A percentile compares a stretch with the other conserved stretches of the same genome.
Conservation (phyloP, 2,329 filamentous ascomycete genomes). For the Teratosphaeria gauchensis region DNA sequence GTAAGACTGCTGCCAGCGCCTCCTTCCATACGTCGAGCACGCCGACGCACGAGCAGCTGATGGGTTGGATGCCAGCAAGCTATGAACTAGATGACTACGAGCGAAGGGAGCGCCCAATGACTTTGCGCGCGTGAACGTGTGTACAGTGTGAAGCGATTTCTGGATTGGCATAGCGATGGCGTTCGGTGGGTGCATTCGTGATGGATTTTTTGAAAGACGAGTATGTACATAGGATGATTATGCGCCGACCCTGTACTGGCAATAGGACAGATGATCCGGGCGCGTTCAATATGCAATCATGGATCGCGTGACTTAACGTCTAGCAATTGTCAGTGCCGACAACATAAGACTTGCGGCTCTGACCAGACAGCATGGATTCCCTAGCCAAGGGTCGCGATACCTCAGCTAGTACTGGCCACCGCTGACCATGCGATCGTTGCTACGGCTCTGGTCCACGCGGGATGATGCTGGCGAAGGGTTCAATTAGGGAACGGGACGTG, state of each 20-base stretch:
- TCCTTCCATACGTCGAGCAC: background rate
- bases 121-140: conserved; percentile 1
- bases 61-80: conserved; percentile 4
- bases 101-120: conserved; percentile 11
- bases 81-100: conserved; percentile 11
- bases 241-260: background rate
- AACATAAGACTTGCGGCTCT: background rate
- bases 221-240: background rate
- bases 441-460: background rate
- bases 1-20: background rate
- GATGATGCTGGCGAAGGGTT: background rate
- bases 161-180: conserved; percentile 12
- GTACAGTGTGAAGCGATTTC: background rate
- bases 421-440: background rate
- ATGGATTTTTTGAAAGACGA: background rate
- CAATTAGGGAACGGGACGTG: background rate
- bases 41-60: conserved; percentile 9
- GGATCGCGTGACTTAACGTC: background rate
- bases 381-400: background rate
- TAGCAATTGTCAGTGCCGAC: background rate
- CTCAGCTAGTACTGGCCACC: background rate
- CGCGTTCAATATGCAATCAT: too few species aligned
- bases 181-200: conserved; percentile 1
- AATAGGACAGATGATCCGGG: background rate
- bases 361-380: background rate